Percentiles rank a stretch among this genome's conserved stretches.
These are phyloP conservation scores for Dactylonectria estremocensis DNA, from an alignment of 2,329 filamentous ascomycete genomes.

Conservation along the genomic window DNA sequence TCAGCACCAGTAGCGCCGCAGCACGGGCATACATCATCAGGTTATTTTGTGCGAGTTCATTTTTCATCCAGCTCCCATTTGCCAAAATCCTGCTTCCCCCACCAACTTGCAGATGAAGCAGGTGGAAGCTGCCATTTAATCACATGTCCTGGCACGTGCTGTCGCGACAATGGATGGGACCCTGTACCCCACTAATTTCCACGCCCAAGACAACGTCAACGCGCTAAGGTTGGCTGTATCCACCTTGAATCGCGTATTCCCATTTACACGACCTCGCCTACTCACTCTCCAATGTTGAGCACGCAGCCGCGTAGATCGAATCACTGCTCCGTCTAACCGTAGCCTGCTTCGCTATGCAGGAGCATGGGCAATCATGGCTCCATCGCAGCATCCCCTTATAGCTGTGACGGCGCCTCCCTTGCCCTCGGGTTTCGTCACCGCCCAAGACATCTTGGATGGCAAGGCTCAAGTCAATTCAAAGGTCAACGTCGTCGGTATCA, in stretches of 20 bases:
- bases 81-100: neutral
- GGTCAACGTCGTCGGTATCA: conserved; percentile 78
- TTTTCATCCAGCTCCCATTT: conserved; percentile 9
- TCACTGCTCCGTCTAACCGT: neutral
- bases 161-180: conserved; percentile 38
- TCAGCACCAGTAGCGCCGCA: neutral
- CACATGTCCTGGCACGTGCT: conserved; percentile 48
- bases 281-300: conserved; percentile 1
- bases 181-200: conserved; percentile 6
- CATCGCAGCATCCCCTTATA: conserved; percentile 18
- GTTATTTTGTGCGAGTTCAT: neutral
- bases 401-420: conserved; percentile 27
- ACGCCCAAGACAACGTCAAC: conserved; percentile 20
- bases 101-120: neutral
- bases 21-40: neutral
- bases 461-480: conserved; percentile 47
- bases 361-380: conserved; percentile 23
- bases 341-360: conserved; percentile 12
- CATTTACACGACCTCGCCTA: conserved; percentile 24
- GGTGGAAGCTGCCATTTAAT: conserved; percentile 3
- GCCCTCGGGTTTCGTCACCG: conserved; percentile 47
- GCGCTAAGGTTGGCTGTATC: conserved; percentile 25
- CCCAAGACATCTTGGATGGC: conserved; percentile 62
- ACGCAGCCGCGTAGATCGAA: conserved; percentile 27
- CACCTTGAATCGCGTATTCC: conserved; percentile 37